Conservation (phyloP, 2,329 filamentous ascomycete genomes). For the Aspergillus eucalypticola region DNA sequence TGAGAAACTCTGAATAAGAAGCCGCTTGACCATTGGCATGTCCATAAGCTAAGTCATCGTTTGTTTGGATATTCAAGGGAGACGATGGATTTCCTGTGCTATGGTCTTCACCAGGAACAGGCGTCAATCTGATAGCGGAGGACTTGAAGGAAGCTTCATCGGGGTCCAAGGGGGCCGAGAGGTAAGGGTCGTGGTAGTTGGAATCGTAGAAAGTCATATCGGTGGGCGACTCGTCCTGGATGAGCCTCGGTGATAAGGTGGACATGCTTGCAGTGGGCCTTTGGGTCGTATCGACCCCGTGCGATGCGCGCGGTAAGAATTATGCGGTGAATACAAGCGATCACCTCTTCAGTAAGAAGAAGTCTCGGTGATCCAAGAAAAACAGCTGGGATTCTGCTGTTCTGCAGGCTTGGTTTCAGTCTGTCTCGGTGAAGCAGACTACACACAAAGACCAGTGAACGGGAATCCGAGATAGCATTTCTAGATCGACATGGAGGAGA, state of each 20-base stretch:
- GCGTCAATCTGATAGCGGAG: slow-evolving; percentile 35
- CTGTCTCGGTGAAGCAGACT: neutral
- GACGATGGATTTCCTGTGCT: slow-evolving; percentile 20
- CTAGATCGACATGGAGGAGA: slow-evolving; percentile 1
- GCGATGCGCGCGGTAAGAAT: neutral
- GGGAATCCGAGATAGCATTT: neutral
- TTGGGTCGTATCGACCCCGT: neutral
- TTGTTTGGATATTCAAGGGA: slow-evolving; percentile 10
- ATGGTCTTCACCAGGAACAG: slow-evolving; percentile 25
- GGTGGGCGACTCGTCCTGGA: slow-evolving; percentile 25
- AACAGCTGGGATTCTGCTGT: neutral
- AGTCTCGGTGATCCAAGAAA: no score
- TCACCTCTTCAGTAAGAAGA: neutral
- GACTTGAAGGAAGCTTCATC: slow-evolving; percentile 41
- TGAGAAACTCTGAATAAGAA: slow-evolving; percentile 33
- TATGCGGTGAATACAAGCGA: neutral
- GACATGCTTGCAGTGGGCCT: slow-evolving; percentile 18
- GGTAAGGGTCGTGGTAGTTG: slow-evolving; percentile 40
- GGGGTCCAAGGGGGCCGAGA: slow-evolving; percentile 39
- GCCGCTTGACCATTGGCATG: slow-evolving; percentile 18
- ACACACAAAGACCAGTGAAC: neutral
- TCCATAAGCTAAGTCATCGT: slow-evolving; percentile 12
- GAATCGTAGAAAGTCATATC: slow-evolving; percentile 33
- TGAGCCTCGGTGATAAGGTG: slow-evolving; percentile 25
- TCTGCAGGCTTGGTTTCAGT: neutral